These are phyloP conservation scores for Papiliotrema fonsecae DNA, from an alignment of 1,284 basidiomycete genomes.

Conservation along the genomic window DNA sequence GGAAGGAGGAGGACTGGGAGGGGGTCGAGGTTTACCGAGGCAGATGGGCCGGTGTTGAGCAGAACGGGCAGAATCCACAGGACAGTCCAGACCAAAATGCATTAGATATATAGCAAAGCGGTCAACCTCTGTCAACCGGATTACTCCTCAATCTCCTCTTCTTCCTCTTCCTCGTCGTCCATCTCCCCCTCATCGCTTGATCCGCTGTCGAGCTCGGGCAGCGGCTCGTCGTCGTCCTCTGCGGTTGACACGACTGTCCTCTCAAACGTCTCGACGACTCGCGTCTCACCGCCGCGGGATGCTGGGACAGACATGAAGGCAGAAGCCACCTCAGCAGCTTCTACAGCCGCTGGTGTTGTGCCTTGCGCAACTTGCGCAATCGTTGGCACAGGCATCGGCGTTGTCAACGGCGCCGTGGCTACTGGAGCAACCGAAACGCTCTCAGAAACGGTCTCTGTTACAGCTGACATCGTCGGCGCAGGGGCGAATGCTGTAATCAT, in stretches of 20 bases:
- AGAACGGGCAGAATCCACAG: not conserved
- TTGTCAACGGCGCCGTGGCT: too few relatives aligned
- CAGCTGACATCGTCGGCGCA: not conserved
- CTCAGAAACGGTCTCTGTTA: too few relatives aligned
- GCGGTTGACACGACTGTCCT: constrained; percentile 33
- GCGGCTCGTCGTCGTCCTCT: constrained; percentile 54
- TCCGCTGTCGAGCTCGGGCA: constrained; percentile 51
- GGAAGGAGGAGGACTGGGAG: constrained; percentile 41
- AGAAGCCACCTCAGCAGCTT: not conserved
- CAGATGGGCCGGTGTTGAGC: constrained; percentile 7
- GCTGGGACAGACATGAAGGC: not conserved
- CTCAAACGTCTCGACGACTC: not conserved
- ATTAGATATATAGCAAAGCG: not conserved
- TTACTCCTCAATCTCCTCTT: constrained; percentile 21
- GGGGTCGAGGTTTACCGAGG: constrained; percentile 44
- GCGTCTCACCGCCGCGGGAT: not conserved
- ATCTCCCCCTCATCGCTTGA: constrained; percentile 48
- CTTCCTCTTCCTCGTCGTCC: constrained; percentile 40
- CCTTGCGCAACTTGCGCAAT: not conserved
- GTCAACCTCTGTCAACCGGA: not conserved
- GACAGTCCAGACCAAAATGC: not conserved
- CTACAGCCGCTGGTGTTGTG: not conserved
- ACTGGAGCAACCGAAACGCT: too few relatives aligned
- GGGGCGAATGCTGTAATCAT: not conserved
- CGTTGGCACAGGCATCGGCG: not conserved